Evolutionary conservation across 345 rosid genomes (phyloP), one percentile per base, ranked within the genome.

Genomic region (Populus nigra): DNA sequence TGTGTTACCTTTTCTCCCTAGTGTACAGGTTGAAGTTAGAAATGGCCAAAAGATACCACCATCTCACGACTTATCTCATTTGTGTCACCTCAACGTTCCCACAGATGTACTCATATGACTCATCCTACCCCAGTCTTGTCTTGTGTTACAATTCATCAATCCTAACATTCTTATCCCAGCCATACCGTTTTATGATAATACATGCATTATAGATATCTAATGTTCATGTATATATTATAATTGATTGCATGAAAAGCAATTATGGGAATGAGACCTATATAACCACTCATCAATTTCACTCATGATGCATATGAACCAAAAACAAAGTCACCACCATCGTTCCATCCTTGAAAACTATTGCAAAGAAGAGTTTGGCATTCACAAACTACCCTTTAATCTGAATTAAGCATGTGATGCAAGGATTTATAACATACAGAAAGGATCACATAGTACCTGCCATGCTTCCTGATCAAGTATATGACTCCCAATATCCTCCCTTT

Each of bases 401-500:
- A 45, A 74, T 68, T 33, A 71, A 50, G 72, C 23, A 76, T 38
- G 72, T 2, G 22, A 29, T 76, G 41, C 65, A 49, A n/a, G 15
- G 11, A 41, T 23, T 55, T 36, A 18, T 31, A 33, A 7, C 20
- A 76, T 38, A 39, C 11, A 66, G 27, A 3, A 35, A 72, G 68
- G n/a, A 43, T 47, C 59, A 41, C n/a, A 22, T 18, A 10, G 8
- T 84, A 94, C 97, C 97, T 88, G 87, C 86, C 84, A 88, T 76
- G 85, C 84, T 65, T 86, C 89, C 70, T 72, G 85, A 78, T 80
- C 80, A 27, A 72, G 86, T 69, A 83, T 80, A 67, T 74, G 84
- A 85, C 78, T 84, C 76, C 84, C 88, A 45, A 76, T 80, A 84
- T 91, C 94, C 85, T 80, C 85, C 81, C 71, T 81, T 65, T 78